Evolutionary conservation across 2,329 filamentous ascomycete genomes (phyloP), one percentile per base, ranked within the genome.

Genomic region (Fusarium lyarnte): DNA sequence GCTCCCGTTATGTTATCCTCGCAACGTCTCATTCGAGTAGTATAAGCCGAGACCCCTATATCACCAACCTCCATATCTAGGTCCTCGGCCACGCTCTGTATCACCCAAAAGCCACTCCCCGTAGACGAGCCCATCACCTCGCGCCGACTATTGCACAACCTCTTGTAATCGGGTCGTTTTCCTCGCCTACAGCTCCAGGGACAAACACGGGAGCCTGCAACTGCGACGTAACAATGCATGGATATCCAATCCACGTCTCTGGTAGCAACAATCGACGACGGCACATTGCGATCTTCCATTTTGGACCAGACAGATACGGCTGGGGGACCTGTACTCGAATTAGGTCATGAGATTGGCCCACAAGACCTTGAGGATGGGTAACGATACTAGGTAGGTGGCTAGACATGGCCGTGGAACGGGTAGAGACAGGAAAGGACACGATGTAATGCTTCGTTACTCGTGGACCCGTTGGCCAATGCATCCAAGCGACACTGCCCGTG

Each of bases 131-230:
- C 38, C 53, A 45, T 42, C 42, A 68, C 58, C 45, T 49, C 36
- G 33, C 29, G 33, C 25, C 54, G 51, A 55, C 33, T 43, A 53
- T 66, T 63, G 55, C 68, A 71, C 67, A 63, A 46, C 52, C 62
- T 53, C 46, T 43, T 67, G 62, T 63, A 51, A 35, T 43, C 53
- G 43, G 66, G 38, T 61, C 19, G 29, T 55, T 63, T 52, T 63
- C 29, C 67, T 71, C 67, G 45, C 63, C 69, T 71, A 55, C 52
- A 51, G 29, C 27, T 49, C 38, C 63, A 53, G 68, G n/a, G 60
- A 42, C 70, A 72, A 72, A 73, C 60, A 65, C 58, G 66, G 66
- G 42, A 73, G 39, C 61, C 46, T 73, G 61, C 66, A 58, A 63
- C 66, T 69, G 36, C 51, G 58, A 69, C 51, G 51, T 69, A 64